A percentile compares a stretch with the other conserved stretches of the same genome.
phyloP scores from a whole-genome alignment of 768 basidiomycete species.

The Pleurotus djamor region DNA sequence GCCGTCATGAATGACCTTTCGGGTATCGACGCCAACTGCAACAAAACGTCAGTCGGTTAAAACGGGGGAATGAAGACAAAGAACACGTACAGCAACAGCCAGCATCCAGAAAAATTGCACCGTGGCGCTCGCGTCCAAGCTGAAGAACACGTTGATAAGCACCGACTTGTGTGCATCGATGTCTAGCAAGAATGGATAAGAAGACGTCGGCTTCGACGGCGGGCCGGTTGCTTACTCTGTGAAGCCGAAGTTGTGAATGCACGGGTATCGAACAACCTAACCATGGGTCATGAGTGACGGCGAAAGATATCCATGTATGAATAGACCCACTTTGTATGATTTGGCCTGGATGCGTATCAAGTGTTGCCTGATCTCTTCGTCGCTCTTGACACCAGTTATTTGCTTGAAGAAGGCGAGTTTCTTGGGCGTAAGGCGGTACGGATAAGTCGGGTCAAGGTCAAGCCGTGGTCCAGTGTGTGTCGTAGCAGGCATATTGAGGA shows the following conservation, averaged over 20 bases:
- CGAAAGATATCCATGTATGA: not conserved
- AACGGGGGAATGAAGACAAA: not conserved
- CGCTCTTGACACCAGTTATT: conserved; percentile 17
- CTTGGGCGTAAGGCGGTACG: not conserved
- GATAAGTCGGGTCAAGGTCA: not conserved
- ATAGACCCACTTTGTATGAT: conserved; percentile 14
- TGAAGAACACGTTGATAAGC: conserved; percentile 16
- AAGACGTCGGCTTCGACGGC: not conserved
- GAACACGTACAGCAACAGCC: conserved; percentile 21
- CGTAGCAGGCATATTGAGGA: not conserved
- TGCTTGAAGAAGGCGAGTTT: conserved; percentile 15
- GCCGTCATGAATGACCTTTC: conserved; percentile 20
- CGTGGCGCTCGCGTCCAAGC: conserved; percentile 13
- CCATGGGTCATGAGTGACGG: not conserved
- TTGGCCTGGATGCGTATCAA: conserved; percentile 11
- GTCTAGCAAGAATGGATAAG: conserved; percentile 5
- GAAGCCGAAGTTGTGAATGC: conserved; percentile 34
- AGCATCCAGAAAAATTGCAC: conserved; percentile 21
- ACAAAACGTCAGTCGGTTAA: not conserved
- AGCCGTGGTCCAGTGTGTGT: not conserved
- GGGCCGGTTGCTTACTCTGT: conserved; percentile 18
- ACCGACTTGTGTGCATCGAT: conserved; percentile 17
- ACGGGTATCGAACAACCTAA: conserved; percentile 34
- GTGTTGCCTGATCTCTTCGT: conserved; percentile 16
- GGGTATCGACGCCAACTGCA: conserved; percentile 21